Percentiles rank a stretch among this genome's conserved stretches.
Conservation (phyloP, 805 yeast species). For the Suhomyces xylopsoci region DNA sequence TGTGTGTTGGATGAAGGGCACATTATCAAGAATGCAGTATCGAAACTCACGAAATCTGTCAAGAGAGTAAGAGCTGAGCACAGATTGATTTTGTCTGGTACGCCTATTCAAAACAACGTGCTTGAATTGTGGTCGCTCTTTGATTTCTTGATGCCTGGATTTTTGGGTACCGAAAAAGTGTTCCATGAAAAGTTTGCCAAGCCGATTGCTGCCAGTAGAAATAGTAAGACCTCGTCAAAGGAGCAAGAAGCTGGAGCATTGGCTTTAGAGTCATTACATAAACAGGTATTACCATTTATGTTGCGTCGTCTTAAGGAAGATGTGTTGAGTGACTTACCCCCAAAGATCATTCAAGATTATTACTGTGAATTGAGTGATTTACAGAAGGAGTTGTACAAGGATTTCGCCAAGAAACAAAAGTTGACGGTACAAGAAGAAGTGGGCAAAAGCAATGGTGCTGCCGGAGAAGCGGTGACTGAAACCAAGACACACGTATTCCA, state of each 20-base stretch:
- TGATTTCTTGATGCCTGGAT: slow-evolving; percentile 98
- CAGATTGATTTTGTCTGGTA: slow-evolving; percentile 87
- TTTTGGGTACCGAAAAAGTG: slow-evolving; percentile 88
- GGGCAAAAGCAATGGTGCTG: slow-evolving; percentile 20
- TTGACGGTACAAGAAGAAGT: slow-evolving; percentile 64
- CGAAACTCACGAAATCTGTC: slow-evolving; percentile 86
- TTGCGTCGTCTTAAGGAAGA: slow-evolving; percentile 94
- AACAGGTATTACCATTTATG: slow-evolving; percentile 95
- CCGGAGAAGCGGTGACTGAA: slow-evolving; percentile 35
- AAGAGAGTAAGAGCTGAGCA: slow-evolving; percentile 83
- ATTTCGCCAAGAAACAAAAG: slow-evolving; percentile 85
- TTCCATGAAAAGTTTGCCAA: slow-evolving; percentile 96
- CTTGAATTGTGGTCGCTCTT: slow-evolving; percentile 96
- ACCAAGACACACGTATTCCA: slow-evolving; percentile 93
- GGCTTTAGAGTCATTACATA: slow-evolving; percentile 93
- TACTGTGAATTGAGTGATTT: slow-evolving; percentile 92
- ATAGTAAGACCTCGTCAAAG: slow-evolving; percentile 80
- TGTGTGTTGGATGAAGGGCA: slow-evolving; percentile 98
- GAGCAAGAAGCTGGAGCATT: slow-evolving; percentile 97
- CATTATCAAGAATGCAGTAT: slow-evolving; percentile 85
- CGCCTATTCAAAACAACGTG: slow-evolving; percentile 97
- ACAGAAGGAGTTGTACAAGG: slow-evolving; percentile 83
- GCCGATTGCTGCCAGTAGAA: slow-evolving; percentile 92
- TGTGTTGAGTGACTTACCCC: slow-evolving; percentile 93
- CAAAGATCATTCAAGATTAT: slow-evolving; percentile 96